These are phyloP conservation scores for Aspergillus neoniger DNA, from an alignment of 2,329 filamentous ascomycete species.

Conservation along the genomic window DNA sequence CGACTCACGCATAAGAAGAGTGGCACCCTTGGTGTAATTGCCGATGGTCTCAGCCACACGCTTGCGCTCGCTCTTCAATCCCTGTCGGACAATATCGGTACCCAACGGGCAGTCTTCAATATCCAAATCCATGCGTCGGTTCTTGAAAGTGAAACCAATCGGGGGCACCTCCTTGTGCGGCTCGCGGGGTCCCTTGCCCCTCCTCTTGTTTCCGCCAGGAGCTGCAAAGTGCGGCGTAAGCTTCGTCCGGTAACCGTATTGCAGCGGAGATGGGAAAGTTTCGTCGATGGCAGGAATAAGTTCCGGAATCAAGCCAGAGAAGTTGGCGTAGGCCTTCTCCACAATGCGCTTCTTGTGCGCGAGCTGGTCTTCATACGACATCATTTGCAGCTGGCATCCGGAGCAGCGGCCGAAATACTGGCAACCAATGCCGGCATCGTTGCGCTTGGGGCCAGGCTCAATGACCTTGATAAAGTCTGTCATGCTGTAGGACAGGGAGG, in stretches of 20 bases:
- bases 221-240: constrained; percentile 94
- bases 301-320: constrained; percentile 76
- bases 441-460: constrained; percentile 71
- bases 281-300: constrained; percentile 74
- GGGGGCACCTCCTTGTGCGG: constrained; percentile 62
- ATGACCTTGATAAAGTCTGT: constrained; percentile 81
- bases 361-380: constrained; percentile 84
- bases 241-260: constrained; percentile 95
- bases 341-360: constrained; percentile 81
- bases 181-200: constrained; percentile 51
- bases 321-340: constrained; percentile 88
- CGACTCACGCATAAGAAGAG: constrained; percentile 82
- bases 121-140: constrained; percentile 76
- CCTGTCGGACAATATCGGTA: constrained; percentile 78
- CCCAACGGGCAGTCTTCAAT: constrained; percentile 98
- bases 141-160: constrained; percentile 89
- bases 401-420: constrained; percentile 85
- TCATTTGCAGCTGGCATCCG: constrained; percentile 97
- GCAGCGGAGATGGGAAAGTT: constrained; percentile 85
- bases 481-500: constrained; percentile 66
- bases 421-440: constrained; percentile 76
- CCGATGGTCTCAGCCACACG: constrained; percentile 70
- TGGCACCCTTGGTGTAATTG: constrained; percentile 79
- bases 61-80: constrained; percentile 76
- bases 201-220: constrained; percentile 57